Conservation (phyloP, 2,329 filamentous ascomycete genomes). For the Periconia digitata region DNA sequence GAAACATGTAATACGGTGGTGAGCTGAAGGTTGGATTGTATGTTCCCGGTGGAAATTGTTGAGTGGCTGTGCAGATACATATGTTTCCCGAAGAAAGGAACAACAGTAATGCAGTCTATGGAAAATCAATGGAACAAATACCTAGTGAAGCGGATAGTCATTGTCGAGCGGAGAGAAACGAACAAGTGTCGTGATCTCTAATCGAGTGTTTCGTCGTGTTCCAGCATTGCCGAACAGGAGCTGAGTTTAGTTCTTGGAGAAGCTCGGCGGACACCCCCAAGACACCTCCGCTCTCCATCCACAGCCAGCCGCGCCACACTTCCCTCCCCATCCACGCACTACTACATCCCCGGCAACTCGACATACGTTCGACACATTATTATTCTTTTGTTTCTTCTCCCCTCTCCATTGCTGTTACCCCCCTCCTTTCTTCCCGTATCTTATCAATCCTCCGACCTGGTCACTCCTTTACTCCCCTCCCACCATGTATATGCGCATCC, state of each 20-base stretch:
- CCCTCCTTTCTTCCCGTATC: slow-evolving; percentile 9
- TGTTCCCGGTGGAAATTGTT: slow-evolving; percentile 1
- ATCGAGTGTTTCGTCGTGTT: slow-evolving; percentile 5
- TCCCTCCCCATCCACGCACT: background rate
- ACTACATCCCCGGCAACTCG: background rate
- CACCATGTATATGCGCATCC: slow-evolving; percentile 31
- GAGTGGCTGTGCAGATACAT: too few species aligned
- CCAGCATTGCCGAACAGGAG: background rate
- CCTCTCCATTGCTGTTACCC: slow-evolving; percentile 1
- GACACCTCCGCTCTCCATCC: slow-evolving; percentile 8
- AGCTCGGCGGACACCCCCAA: slow-evolving; percentile 7
- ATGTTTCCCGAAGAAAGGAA: too few species aligned
- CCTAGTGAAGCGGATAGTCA: too few species aligned
- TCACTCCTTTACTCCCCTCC: slow-evolving; percentile 17
- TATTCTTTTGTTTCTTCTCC: background rate
- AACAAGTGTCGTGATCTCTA: slow-evolving; percentile 2
- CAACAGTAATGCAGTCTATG: background rate
- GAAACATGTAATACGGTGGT: slow-evolving; percentile 57
- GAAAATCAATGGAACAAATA: background rate
- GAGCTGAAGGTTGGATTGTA: slow-evolving; percentile 12
- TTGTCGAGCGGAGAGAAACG: background rate
- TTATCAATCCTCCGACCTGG: slow-evolving; percentile 1
- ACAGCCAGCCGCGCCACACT: slow-evolving; percentile 3
- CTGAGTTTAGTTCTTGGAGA: background rate
- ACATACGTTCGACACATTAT: background rate